These are phyloP conservation scores for Fusarium cyanostomum DNA, from an alignment of 2,329 filamentous ascomycete species.

Conservation along the genomic window DNA sequence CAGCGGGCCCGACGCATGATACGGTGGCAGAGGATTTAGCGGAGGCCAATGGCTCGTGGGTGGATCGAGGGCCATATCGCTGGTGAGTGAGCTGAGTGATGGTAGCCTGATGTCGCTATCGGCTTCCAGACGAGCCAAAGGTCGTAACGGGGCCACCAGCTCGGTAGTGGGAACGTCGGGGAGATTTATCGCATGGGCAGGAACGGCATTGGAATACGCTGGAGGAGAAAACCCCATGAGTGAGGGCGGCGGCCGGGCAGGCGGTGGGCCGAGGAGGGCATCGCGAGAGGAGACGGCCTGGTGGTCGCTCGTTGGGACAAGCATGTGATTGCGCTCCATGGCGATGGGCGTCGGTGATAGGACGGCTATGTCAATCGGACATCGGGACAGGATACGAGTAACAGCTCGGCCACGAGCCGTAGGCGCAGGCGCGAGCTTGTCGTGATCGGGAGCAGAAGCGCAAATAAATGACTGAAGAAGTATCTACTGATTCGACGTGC, in stretches of 20 bases:
- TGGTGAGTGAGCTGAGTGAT: slow-evolving; percentile 50
- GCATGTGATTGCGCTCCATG: slow-evolving; percentile 60
- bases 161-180: slow-evolving; percentile 44
- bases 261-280: slow-evolving; percentile 42
- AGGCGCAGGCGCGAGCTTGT: slow-evolving; percentile 3
- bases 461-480: slow-evolving; percentile 1
- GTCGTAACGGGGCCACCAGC: slow-evolving; percentile 36
- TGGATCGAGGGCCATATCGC: slow-evolving; percentile 41
- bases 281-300: slow-evolving; percentile 39
- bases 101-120: slow-evolving; percentile 47
- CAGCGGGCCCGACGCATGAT: slow-evolving; percentile 42
- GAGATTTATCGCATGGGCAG: slow-evolving; percentile 41
- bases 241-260: slow-evolving; percentile 37
- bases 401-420: slow-evolving; percentile 25
- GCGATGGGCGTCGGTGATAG: slow-evolving; percentile 41
- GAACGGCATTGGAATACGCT: slow-evolving; percentile 34
- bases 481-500: background rate
- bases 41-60: slow-evolving; percentile 55
- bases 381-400: slow-evolving; percentile 32
- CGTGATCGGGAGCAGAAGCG: background rate
- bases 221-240: slow-evolving; percentile 40
- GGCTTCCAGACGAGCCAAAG: slow-evolving; percentile 35
- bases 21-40: slow-evolving; percentile 60
- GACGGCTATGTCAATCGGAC: slow-evolving; percentile 42
- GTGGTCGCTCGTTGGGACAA: slow-evolving; percentile 42